Conservation (phyloP, 1,284 basidiomycete species). For the Earliella scabrosa region DNA sequence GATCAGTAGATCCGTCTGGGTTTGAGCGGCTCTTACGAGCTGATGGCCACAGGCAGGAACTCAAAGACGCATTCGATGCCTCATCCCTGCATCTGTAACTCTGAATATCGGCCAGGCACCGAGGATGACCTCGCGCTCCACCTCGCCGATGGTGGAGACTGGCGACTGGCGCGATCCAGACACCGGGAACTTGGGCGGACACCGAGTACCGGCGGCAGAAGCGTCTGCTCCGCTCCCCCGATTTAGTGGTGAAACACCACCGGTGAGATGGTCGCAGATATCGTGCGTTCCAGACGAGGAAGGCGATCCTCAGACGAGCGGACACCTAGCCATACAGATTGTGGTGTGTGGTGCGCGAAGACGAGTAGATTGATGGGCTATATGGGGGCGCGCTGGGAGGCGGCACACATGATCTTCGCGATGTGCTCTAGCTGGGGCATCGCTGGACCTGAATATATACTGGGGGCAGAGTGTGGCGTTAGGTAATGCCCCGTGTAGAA, state of each 20-base stretch:
- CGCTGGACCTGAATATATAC: neutral
- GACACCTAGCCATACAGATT: neutral
- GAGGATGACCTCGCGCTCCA: neutral
- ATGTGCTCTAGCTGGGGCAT: neutral
- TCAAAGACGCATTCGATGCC: no score
- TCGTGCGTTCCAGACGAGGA: neutral
- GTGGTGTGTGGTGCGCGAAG: neutral
- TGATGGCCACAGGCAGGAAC: no score
- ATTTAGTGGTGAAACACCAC: neutral
- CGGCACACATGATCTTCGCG: neutral
- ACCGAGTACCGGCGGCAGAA: neutral
- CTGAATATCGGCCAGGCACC: neutral
- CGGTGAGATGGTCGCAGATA: neutral
- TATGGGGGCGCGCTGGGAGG: neutral
- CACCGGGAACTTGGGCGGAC: neutral
- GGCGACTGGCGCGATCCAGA: neutral
- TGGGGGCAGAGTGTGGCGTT: slow-evolving; percentile 1
- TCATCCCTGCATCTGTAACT: neutral
- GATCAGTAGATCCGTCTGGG: no score
- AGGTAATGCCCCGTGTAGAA: slow-evolving; percentile 21
- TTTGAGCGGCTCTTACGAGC: no score
- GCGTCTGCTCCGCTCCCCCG: neutral
- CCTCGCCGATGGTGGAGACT: neutral
- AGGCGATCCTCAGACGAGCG: neutral
- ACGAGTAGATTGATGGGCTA: neutral